Conservation (phyloP, 2,329 filamentous ascomycete species). For the Lachnellula suecica region DNA sequence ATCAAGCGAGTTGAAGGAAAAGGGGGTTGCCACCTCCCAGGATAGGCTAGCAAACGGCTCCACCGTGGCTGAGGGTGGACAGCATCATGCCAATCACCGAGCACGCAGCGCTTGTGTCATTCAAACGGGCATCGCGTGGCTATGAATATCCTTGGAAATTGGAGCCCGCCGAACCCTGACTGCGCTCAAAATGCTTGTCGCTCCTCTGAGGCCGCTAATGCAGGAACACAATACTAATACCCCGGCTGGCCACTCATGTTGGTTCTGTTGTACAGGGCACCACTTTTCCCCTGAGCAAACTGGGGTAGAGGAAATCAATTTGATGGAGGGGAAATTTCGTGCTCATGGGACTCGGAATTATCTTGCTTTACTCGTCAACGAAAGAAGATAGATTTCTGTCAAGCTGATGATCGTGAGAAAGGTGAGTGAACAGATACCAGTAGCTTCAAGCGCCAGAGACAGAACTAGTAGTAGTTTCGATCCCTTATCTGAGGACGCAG, state of each 20-base stretch:
- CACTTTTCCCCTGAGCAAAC: background rate
- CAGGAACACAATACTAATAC: slow-evolving; percentile 1
- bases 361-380: too few relatives aligned
- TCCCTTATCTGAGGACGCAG: too few relatives aligned
- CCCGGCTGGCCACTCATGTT: background rate
- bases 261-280: background rate
- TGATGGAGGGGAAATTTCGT: too few relatives aligned
- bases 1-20: background rate
- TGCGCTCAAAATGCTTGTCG: background rate
- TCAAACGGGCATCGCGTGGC: background rate
- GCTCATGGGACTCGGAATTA: too few relatives aligned
- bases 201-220: background rate
- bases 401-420: too few relatives aligned
- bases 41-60: background rate
- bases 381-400: too few relatives aligned
- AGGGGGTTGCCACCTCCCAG: background rate
- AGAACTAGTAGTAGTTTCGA: too few relatives aligned
- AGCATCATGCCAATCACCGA: background rate
- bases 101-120: background rate
- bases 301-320: background rate
- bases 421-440: too few relatives aligned
- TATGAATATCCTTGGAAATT: background rate
- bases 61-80: background rate
- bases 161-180: background rate
- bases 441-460: too few relatives aligned